Percentiles rank a stretch among this genome's conserved stretches.
Conservation (phyloP, 2,329 filamentous ascomycete species). For the Colletotrichum acutatum region DNA sequence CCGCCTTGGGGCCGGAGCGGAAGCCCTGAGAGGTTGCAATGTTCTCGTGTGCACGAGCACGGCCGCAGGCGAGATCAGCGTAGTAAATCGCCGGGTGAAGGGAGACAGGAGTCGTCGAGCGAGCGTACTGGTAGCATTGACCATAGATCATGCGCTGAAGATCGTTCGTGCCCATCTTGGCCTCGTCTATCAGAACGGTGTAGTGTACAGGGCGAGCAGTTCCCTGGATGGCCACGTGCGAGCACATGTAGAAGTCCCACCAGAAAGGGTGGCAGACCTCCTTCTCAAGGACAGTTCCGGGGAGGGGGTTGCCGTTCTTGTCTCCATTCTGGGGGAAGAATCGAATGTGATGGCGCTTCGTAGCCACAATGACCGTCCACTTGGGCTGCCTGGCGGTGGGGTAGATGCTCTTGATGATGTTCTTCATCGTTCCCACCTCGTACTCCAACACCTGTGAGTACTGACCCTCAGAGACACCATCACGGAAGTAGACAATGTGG, state of each 20-base stretch:
- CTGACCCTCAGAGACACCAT: slow-evolving; percentile 90
- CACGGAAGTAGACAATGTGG: slow-evolving; percentile 92
- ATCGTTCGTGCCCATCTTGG: slow-evolving; percentile 71
- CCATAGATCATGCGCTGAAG: slow-evolving; percentile 93
- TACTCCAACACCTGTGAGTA: slow-evolving; percentile 81
- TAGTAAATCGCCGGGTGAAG: slow-evolving; percentile 94
- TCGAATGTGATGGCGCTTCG: slow-evolving; percentile 93
- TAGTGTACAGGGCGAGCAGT: slow-evolving; percentile 95
- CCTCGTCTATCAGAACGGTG: slow-evolving; percentile 87
- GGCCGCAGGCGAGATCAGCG: slow-evolving; percentile 86
- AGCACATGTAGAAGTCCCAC: slow-evolving; percentile 82
- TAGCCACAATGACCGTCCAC: slow-evolving; percentile 88
- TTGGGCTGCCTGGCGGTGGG: slow-evolving; percentile 57
- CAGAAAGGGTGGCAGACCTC: slow-evolving; percentile 93
- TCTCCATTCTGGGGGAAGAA: slow-evolving; percentile 80
- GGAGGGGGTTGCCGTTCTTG: slow-evolving; percentile 82
- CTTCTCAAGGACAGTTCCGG: slow-evolving; percentile 87
- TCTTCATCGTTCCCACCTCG: slow-evolving; percentile 81
- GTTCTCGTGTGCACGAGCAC: slow-evolving; percentile 80
- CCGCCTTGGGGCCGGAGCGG: slow-evolving; percentile 55
- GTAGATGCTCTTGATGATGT: slow-evolving; percentile 58
- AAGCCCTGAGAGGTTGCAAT: slow-evolving; percentile 56
- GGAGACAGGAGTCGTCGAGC: slow-evolving; percentile 93
- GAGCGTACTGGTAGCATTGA: slow-evolving; percentile 92
- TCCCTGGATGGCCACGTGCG: slow-evolving; percentile 84